Evolutionary conservation across 495 filamentous ascomycete genomes (phyloP), one percentile per base, ranked within the genome.

Genomic region (Aspergillus conjunctus): DNA sequence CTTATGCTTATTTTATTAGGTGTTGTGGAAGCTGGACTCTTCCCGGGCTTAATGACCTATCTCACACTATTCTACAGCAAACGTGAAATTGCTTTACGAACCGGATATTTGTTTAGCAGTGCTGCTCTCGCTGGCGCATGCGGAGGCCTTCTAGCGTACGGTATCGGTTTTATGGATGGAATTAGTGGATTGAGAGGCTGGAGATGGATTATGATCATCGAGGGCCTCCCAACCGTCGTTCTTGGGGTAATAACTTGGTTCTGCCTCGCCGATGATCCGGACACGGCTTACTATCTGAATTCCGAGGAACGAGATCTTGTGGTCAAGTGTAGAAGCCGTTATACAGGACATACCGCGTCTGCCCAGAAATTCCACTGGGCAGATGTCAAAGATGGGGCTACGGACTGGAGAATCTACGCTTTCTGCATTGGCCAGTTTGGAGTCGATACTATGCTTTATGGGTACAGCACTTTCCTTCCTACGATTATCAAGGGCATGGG

Each of bases 61-160:
- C 76, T 92, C 17, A 90, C 86, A 1, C 81, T 91, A 53, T 91
- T 91, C 73, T 92, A 92, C 68, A 86, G 82, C 48, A 88, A 88
- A 61, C 79, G 81, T 8, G 89, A 92, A 64, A 82, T 91, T 20
- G 90, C 89, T 8, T 76, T 91, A 33, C 83, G 91, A 26, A 86
- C 91, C 5, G 85, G 87, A 0, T 91, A 91, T 65, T 79, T 93
- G 5, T 93, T 93, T 69, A 87, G 89, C 54, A 88, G 82, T 44
- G 84, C 91, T 2, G 90, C 91, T 1, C 77, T 92, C 12, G 87
- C 90, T 3, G 91, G 91, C 6, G 89, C 88, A 17, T 86, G 85
- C 60, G 91, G 91, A 20, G 91, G 91, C 0, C 76, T 93, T 0
- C 74, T 93, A 4, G 89, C 90, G 1, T 91, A 87, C 56, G 87